Conservation (phyloP, 306 rosid species). For the Trifolium fragiferum region DNA sequence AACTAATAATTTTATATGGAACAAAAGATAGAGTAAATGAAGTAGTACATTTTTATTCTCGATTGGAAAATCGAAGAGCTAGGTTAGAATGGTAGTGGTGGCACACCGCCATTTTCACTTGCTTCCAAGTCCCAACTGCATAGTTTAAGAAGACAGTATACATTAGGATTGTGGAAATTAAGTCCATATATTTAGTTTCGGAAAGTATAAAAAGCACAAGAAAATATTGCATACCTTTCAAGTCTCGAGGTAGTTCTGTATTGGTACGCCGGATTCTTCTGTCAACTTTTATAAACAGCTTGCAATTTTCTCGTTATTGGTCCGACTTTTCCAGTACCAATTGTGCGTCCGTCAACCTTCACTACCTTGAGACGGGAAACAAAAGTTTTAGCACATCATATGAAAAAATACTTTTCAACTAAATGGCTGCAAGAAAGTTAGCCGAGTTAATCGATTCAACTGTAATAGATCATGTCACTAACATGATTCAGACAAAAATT, state of each 20-base stretch:
- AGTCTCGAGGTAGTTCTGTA: constrained; percentile 47
- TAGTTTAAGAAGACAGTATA: background rate
- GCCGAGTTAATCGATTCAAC: no score
- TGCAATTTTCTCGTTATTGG: constrained; percentile 71
- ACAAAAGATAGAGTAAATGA: background rate
- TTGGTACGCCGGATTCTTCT: constrained; percentile 64
- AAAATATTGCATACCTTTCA: constrained; percentile 35
- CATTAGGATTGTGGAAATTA: constrained; percentile 3
- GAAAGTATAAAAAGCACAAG: constrained; percentile 8
- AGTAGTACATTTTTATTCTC: constrained; percentile 17
- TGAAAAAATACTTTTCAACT: background rate
- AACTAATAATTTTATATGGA: background rate
- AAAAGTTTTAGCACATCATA: background rate
- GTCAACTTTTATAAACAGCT: constrained; percentile 74
- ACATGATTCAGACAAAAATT: background rate
- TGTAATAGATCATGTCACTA: background rate
- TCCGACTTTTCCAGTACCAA: constrained; percentile 82
- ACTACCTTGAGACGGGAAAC: constrained; percentile 59
- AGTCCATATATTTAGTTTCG: background rate
- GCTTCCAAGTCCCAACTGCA: constrained; percentile 26
- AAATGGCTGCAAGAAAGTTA: no score
- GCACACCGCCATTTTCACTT: constrained; percentile 28
- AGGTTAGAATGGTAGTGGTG: background rate
- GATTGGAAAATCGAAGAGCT: background rate
- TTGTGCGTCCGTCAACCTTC: constrained; percentile 84